phyloP scores from a whole-genome alignment of 129 eudicot genomes.

The Helianthus tuberosus region DNA sequence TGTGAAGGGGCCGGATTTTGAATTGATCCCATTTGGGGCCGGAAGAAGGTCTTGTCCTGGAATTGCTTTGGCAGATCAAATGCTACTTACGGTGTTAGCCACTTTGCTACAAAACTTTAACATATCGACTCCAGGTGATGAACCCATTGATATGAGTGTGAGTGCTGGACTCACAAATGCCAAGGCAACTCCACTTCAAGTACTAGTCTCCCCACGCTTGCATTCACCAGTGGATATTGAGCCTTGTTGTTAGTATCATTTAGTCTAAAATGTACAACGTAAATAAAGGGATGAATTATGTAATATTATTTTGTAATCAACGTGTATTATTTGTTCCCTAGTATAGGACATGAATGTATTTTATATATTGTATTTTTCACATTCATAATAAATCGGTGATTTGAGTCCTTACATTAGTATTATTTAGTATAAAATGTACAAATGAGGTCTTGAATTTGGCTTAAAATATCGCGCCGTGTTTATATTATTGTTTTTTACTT shows the following conservation, averaged over 20 bases:
- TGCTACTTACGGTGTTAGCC: background rate
- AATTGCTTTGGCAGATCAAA: background rate
- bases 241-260: no score
- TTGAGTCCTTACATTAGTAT: no score
- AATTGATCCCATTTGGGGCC: background rate
- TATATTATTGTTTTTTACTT: no score
- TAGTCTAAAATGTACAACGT: background rate
- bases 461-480: no score
- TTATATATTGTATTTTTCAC: no score
- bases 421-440: no score
- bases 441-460: no score
- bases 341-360: no score
- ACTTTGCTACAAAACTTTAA: slow-evolving; percentile 1
- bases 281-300: no score
- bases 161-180: slow-evolving; percentile 5
- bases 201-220: background rate
- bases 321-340: no score
- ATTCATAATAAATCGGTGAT: no score
- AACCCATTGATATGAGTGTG: background rate
- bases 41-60: slow-evolving; percentile 14
- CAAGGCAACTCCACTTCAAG: background rate
- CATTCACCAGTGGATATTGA: background rate
- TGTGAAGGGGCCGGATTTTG: background rate
- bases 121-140: background rate
- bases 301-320: no score